Evolutionary conservation across 305 asterid genomes (phyloP), one percentile per base, ranked within the genome.

Genomic region (Withania somnifera): DNA sequence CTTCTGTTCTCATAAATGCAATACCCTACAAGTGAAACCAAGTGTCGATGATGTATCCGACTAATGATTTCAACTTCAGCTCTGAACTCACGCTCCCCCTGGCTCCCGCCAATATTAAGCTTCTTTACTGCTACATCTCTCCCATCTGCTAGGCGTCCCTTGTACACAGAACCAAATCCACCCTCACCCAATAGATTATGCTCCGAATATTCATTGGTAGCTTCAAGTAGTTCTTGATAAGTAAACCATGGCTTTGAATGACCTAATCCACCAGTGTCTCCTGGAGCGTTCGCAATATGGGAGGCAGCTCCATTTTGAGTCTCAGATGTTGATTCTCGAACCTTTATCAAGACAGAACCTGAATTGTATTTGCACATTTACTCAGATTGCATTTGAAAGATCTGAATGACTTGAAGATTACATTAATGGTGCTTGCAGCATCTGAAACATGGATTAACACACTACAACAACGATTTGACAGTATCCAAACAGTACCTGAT

Each of bases 51-150:
- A 86, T 95, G 98, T 87, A 95, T 83, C 32, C 99, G 97, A 61
- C 95, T 86, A 75, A 95, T 93, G 77, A 89, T 95, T 88, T 95
- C 98, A 5, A 94, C 99, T 91, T 95, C 99, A 11, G 98, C 87
- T 90, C 89, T 89, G 86, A 95, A 95, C 85, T 95, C 99, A 83
- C 98, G 87, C 84, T 95, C 99, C 71, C 98, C 98, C 86, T 95
- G 98, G 9, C 95, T 91, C 36, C 97, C 98, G 63, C 90, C 93
- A 58, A 81, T 87, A 84, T 91, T 87, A 42, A 95, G 88, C 89
- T 90, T 93, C 90, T 95, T 95, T 81, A 95, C 93, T 30, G 99
- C 99, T 15, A 95, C 90, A 82, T 83, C 97, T 87, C 89, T 90
- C 73, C 98, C 98, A 87, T 95, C 95, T 42, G 64, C 84, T 81